phyloP scores from a whole-genome alignment of 75 land plant species.

The Larix kaempferi region DNA sequence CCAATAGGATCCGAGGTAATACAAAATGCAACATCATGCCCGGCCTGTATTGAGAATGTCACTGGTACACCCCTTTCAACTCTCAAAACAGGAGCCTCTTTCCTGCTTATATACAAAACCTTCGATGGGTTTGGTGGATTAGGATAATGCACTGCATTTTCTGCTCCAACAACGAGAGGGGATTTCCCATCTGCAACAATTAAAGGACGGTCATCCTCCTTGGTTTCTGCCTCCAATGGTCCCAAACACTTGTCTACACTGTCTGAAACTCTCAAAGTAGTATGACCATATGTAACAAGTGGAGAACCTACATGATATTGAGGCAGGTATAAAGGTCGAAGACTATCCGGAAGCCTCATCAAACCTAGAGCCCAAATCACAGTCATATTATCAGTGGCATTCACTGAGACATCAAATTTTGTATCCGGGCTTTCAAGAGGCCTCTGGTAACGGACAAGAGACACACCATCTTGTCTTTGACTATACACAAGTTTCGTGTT shows the following conservation, averaged over 20 bases:
- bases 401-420: slow-evolving; percentile 63
- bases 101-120: slow-evolving; percentile 88
- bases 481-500: slow-evolving; percentile 76
- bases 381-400: slow-evolving; percentile 58
- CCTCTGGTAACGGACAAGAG: slow-evolving; percentile 70
- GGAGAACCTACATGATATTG: slow-evolving; percentile 77
- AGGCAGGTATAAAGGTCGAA: slow-evolving; percentile 74
- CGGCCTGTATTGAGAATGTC: slow-evolving; percentile 89
- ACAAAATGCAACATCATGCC: slow-evolving; percentile 93
- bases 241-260: slow-evolving; percentile 72
- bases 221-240: slow-evolving; percentile 77
- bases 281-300: slow-evolving; percentile 46
- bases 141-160: slow-evolving; percentile 73
- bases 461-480: slow-evolving; percentile 86
- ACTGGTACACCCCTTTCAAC: slow-evolving; percentile 97
- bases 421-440: slow-evolving; percentile 53
- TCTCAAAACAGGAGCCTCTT: slow-evolving; percentile 84
- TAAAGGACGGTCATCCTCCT: slow-evolving; percentile 55
- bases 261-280: slow-evolving; percentile 59
- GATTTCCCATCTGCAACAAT: slow-evolving; percentile 79
- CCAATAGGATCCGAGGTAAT: slow-evolving; percentile 89
- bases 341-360: slow-evolving; percentile 72
- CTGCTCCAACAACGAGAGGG: slow-evolving; percentile 65
- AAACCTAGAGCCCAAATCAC: slow-evolving; percentile 93
- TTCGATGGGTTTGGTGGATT: slow-evolving; percentile 91